Base-by-base conservation (phyloP, 163 green algal genomes). In the Prototheca stagnorum region DNA sequence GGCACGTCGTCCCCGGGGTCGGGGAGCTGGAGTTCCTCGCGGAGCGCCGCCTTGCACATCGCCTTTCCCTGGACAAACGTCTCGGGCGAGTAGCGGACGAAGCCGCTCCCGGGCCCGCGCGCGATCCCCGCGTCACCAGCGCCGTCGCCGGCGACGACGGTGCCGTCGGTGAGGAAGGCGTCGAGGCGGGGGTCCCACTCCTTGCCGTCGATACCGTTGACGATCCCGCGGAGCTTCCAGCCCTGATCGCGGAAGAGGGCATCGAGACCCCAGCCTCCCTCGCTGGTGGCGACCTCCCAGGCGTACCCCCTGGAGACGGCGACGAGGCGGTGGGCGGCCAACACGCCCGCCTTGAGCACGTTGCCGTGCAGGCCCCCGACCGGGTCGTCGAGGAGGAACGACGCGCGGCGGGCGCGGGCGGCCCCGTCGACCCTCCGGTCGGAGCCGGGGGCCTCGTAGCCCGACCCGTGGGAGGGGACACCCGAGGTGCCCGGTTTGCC, bases 341-440 rank as follows among this genome's bases (percentile, higher is more conserved):
- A 70, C 27, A 68, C 43, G 12, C 80, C 87, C 2, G 82, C 87
- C 73, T 95, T 97, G 68, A 95, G 78, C 41, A 94, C 85, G 68
- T 97, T 97, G 80, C 93, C 93, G 79, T 95, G 85, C 76, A 89
- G 79, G 5, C 88, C 85, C 29, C 87, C 87, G 23, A 95, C 72
- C 27, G 87, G 87, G 67, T 97, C 88, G 61, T 92, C 78, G 61
- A 95, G 66, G 39, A 68, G 54, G 59, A 79, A 76, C 11, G 34
- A 22, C n/a, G n/a, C n/a, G n/a, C n/a, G n/a, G n/a, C n/a, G n/a
- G n/a, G n/a, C n/a, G n/a, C n/a, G n/a, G n/a, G n/a, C n/a, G n/a
- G n/a, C n/a, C n/a, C n/a, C n/a, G n/a, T n/a, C n/a, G n/a, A n/a
- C n/a, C n/a, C n/a, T n/a, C n/a, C n/a, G n/a, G n/a, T n/a, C n/a